Evolutionary conservation across 2,329 filamentous ascomycete species (phyloP).

Genomic region (Talaromyces sp.): DNA sequence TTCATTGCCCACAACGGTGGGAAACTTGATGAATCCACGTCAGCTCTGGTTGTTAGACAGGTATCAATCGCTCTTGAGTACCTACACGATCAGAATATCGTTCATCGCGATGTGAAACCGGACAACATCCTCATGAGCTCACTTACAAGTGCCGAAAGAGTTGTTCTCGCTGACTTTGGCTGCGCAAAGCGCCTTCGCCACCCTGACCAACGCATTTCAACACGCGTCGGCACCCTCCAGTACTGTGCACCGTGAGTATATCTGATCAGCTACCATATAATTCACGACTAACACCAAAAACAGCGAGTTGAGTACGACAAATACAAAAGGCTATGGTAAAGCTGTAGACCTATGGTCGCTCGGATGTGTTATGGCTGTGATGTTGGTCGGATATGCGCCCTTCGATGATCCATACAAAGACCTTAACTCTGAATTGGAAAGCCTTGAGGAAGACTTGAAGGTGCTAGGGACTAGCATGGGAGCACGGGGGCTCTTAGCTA

Average conservation of each 20-base stretch:
- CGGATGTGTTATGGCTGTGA: conserved; percentile 56
- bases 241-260: too few relatives aligned
- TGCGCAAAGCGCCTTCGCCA: conserved; percentile 26
- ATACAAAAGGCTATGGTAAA: too few relatives aligned
- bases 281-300: too few relatives aligned
- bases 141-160: conserved; percentile 51
- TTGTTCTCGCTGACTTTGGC: conserved; percentile 65
- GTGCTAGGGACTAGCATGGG: too few relatives aligned
- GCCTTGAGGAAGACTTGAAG: too few relatives aligned
- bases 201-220: conserved; percentile 30
- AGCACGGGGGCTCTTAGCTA: too few relatives aligned
- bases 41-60: conserved; percentile 59
- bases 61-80: conserved; percentile 61
- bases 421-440: conserved; percentile 2
- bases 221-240: neutral
- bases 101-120: conserved; percentile 65
- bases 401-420: conserved; percentile 50
- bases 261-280: too few relatives aligned
- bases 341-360: conserved; percentile 66
- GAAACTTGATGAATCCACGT: conserved; percentile 52
- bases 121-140: conserved; percentile 66
- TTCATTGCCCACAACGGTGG: conserved; percentile 56
- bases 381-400: conserved; percentile 55
- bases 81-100: conserved; percentile 58
- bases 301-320: too few relatives aligned